phyloP scores from a whole-genome alignment of 345 rosid genomes.

The Cardamine occulta region DNA sequence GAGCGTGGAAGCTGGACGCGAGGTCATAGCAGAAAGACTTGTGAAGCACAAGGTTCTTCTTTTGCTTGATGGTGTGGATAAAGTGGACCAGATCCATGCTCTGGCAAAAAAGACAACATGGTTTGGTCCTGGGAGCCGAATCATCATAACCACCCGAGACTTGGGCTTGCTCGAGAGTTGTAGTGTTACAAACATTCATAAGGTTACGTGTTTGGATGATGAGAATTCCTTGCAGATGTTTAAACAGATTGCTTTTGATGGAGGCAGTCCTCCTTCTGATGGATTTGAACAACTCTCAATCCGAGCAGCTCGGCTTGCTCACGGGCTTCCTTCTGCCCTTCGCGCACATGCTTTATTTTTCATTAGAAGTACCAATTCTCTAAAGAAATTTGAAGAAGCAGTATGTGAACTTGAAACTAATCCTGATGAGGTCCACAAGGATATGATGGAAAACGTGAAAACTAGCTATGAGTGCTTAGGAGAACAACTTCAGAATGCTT shows the following conservation, averaged over 20 bases:
- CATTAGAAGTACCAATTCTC: neutral
- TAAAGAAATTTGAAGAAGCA: slow-evolving; percentile 34
- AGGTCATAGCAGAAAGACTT: neutral
- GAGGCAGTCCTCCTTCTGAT: neutral
- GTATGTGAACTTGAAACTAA: slow-evolving; percentile 1
- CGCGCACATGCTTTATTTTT: slow-evolving; percentile 36
- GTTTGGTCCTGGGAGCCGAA: too few species aligned
- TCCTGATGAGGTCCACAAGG: neutral
- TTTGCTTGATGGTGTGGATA: slow-evolving; percentile 36
- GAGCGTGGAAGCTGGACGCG: slow-evolving; percentile 2
- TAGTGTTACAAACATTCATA: neutral
- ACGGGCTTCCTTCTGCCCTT: slow-evolving; percentile 45
- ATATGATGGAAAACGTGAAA: slow-evolving; percentile 14
- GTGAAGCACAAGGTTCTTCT: slow-evolving; percentile 1
- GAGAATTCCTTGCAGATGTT: slow-evolving; percentile 26
- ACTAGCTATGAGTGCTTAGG: slow-evolving; percentile 9
- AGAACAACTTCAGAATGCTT: neutral
- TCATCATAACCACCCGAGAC: slow-evolving; percentile 34
- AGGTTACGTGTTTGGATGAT: slow-evolving; percentile 10
- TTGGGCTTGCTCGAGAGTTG: slow-evolving; percentile 6
- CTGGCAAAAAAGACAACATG: neutral
- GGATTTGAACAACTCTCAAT: slow-evolving; percentile 18
- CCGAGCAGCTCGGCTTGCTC: slow-evolving; percentile 21
- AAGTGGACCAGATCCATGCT: neutral
- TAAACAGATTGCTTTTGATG: slow-evolving; percentile 13